Evolutionary conservation across 108 stramenopile species (phyloP), one percentile per base, ranked within the genome.

Genomic region (Pinguiococcus pyrenoidosus): DNA sequence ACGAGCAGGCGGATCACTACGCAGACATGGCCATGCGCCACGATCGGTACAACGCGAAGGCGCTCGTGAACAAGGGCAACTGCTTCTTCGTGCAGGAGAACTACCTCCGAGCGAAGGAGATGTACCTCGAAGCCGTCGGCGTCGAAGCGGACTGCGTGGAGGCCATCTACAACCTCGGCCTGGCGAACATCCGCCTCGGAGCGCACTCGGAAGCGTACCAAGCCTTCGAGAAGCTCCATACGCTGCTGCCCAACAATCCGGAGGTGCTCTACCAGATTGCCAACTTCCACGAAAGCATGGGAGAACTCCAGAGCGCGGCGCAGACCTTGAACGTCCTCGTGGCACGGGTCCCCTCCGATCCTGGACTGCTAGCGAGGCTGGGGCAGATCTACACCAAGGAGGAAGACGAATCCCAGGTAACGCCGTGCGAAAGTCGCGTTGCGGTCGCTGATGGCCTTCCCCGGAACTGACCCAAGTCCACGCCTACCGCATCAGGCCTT

Each of bases 21-120:
- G 87, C 84, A 18, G 77, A 84, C 34, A 37, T 72, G 33, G 84
- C 85, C n/a, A 76, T 87, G 24, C 38, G 60, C 16, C 64, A 62
- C 18, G 66, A 82, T 38, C 58, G 84, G 30, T 89, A 84, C 64
- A 87, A 85, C 54, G 77, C 84, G 18, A 79, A 77, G 16, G 87
- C 87, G 5, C 75, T 89, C 29, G 87, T 89, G 13, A 89, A 87
- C 74, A 87, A 81, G 50, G 87, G 78, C 12, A 87, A 87, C 59
- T 84, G 85, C 62, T 54, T 78, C 30, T 83, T 81, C 52, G 48
- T 76, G 33, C 39, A 53, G 16, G 64, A 64, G 22, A 80, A 89
- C 34, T 72, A 63, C 32, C 55, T 36, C 20, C 50, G 72, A 12
- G 85, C 87, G 8, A 83, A 80, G 43, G 74, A 84, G 40, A 38